Evolutionary conservation across 768 basidiomycete genomes (phyloP), one percentile per base, ranked within the genome.

Genomic region (Podaxis sp.): DNA sequence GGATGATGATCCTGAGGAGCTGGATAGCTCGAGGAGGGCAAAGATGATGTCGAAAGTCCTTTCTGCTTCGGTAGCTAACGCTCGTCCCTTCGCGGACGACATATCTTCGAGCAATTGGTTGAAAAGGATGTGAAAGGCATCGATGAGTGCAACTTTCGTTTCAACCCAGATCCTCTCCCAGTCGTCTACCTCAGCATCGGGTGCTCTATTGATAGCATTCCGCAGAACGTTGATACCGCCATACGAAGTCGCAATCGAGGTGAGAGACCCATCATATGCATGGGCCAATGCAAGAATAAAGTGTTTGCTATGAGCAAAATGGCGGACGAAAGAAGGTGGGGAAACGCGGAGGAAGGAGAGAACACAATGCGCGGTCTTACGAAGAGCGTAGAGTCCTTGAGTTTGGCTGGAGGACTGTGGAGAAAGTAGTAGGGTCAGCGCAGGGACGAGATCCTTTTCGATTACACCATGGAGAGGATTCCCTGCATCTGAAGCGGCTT

Each of bases 141-240:
- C 90, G 18, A 93, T 72, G 25, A 91, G 72, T 21, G 84, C 82
- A 6, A 89, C 85, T 72, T 92, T 93, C 1, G 87, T 86, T 59
- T 86, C 81, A 5, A 91, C 75, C 82, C 88, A 89, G 50, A 89
- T 77, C 13, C 75, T 76, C 63, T 89, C 85, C 89, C 89, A 92
- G 54, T 90, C 81, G 63, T 86, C 84, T 14, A 77, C 70, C 4
- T 74, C 69, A 58, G 73, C 67, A 11, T 70, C 65, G 4, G 38
- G 21, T n/a, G 64, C 16, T 52, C 57, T 61, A 23, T 70, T 57
- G 25, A 69, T 53, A 32, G 69, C 57, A 27, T 67, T 63, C 28
- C 67, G 60, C 18, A 77, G 67, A 32, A 77, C 63, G 25, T 73
- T 66, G 9, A 82, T 64, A 11, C 87, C 86, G 0, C 90, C 88